Evolutionary conservation across 345 rosid species (phyloP).

Genomic region (Eucalyptus pauciflora): DNA sequence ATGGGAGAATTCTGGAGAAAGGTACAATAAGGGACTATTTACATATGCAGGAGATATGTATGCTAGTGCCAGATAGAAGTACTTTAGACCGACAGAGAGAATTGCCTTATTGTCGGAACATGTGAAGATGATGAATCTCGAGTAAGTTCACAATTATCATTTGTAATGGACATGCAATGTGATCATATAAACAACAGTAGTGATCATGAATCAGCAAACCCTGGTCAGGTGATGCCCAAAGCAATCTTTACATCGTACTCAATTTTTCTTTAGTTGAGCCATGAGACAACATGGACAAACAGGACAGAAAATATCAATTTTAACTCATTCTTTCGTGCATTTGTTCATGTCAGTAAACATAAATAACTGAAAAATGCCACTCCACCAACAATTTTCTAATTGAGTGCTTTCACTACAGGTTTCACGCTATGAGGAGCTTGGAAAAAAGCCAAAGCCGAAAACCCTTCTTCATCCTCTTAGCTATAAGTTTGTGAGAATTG

Average conservation of each 20-base stretch:
- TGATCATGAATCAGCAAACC: neutral
- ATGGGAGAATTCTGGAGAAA: constrained; percentile 49
- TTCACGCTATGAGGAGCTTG: neutral
- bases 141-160: neutral
- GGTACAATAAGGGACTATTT: neutral
- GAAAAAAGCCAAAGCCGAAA: neutral
- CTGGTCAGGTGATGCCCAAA: neutral
- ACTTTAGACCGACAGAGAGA: neutral
- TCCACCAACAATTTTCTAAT: neutral
- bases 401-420: neutral
- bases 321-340: neutral
- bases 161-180: neutral
- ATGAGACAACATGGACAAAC: neutral
- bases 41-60: neutral
- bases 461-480: neutral
- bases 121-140: neutral
- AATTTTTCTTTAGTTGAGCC: neutral
- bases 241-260: neutral
- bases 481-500: neutral
- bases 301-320: neutral
- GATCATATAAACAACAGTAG: neutral
- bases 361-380: neutral
- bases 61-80: neutral
- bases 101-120: neutral
- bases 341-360: neutral